These are phyloP conservation scores for Colletotrichum nymphaeae DNA, from an alignment of 2,329 filamentous ascomycete genomes.

Conservation along the genomic window DNA sequence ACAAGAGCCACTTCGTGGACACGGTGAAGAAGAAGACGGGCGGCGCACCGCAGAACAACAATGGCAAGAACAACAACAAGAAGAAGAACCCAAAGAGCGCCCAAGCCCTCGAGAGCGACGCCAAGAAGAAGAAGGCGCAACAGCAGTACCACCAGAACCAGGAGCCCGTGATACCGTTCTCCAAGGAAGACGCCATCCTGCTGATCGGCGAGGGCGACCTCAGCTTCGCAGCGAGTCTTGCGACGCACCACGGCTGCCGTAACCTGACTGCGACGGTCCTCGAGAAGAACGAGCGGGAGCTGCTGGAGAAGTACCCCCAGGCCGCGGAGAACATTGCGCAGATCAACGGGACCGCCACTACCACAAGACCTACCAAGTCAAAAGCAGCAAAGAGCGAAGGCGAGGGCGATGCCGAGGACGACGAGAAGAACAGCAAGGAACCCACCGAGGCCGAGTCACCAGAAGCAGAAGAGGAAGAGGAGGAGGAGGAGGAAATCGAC, in stretches of 20 bases:
- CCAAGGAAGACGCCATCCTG: constrained; percentile 74
- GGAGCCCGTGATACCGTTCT: constrained; percentile 74
- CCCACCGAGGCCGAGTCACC: not conserved
- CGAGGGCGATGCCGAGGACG: constrained; percentile 8
- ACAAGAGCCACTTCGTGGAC: constrained; percentile 33
- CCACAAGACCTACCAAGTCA: not conserved
- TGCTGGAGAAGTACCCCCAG: constrained; percentile 81
- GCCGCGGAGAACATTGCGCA: constrained; percentile 68
- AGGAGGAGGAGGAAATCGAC: constrained; percentile 31
- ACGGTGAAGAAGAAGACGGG: constrained; percentile 29
- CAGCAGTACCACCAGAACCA: constrained; percentile 43
- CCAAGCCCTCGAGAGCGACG: constrained; percentile 18
- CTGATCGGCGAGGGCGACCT: constrained; percentile 85
- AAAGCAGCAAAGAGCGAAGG: constrained; percentile 18
- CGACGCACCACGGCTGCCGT: constrained; percentile 73
- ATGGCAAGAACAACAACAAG: constrained; percentile 36
- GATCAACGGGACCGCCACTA: constrained; percentile 46
- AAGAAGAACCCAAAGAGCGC: constrained; percentile 30
- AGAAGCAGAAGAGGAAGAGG: constrained; percentile 25
- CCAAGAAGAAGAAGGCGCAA: constrained; percentile 36
- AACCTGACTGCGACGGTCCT: constrained; percentile 77
- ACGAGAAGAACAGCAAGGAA: not conserved
- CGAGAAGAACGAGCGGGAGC: constrained; percentile 66
- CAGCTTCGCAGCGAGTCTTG: constrained; percentile 78
- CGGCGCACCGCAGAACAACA: constrained; percentile 22